These are phyloP conservation scores for Tylopilus plumbeoviolaceoides DNA, from an alignment of 768 basidiomycete genomes.

Conservation along the genomic window DNA sequence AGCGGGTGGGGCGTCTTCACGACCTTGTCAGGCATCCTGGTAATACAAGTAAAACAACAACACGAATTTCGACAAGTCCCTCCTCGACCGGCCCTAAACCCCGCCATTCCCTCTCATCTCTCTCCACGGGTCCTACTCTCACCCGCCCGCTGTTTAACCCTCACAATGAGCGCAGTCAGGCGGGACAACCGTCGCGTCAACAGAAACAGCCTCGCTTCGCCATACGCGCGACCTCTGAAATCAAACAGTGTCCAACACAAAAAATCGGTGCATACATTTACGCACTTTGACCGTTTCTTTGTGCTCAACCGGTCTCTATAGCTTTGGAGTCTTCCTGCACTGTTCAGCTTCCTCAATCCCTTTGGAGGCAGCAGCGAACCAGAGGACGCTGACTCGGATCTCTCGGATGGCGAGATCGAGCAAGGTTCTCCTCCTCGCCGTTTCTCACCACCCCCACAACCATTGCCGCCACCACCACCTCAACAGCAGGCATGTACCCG, in stretches of 20 bases:
- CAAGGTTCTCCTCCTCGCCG: conserved; percentile 25
- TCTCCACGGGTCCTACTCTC: conserved; percentile 10
- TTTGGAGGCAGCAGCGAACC: conserved; percentile 25
- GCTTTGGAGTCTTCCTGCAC: conserved; percentile 50
- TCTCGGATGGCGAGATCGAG: conserved; percentile 27
- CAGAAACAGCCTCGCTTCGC: conserved; percentile 42
- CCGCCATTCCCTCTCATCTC: conserved; percentile 14
- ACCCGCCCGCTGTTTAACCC: not conserved
- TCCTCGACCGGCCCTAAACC: conserved; percentile 31
- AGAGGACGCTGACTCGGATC: conserved; percentile 19
- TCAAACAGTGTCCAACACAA: conserved; percentile 27
- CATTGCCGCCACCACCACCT: conserved; percentile 19
- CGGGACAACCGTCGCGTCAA: conserved; percentile 38
- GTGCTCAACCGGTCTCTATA: conserved; percentile 19
- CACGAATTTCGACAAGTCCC: conserved; percentile 6
- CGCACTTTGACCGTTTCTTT: not conserved
- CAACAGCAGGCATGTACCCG: conserved; percentile 26
- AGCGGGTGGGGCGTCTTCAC: conserved; percentile 75
- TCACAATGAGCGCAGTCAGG: conserved; percentile 56
- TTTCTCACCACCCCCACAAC: conserved; percentile 22
- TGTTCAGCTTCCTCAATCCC: conserved; percentile 53
- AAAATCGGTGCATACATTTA: conserved; percentile 44
- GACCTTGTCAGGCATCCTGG: conserved; percentile 41
- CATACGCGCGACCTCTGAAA: conserved; percentile 47
- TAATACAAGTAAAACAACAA: conserved; percentile 10